Evolutionary conservation across 1,284 basidiomycete genomes (phyloP).

Genomic region (Hemileia vastatrix): DNA sequence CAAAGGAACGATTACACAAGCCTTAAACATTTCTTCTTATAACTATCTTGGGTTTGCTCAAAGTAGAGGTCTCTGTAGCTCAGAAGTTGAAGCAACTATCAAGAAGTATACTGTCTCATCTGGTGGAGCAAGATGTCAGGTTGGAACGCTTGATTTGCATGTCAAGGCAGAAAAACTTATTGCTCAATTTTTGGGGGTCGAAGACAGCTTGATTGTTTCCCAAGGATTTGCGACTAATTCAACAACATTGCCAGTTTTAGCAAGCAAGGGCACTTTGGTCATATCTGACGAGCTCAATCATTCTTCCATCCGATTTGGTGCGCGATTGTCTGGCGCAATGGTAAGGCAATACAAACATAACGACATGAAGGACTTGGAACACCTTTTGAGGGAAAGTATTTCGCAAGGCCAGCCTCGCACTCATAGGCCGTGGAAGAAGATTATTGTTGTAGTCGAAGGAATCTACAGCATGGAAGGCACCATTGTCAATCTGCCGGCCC

Average conservation of each 20-base stretch:
- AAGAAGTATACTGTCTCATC: slow-evolving; percentile 57
- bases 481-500: slow-evolving; percentile 68
- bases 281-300: slow-evolving; percentile 98
- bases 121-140: slow-evolving; percentile 69
- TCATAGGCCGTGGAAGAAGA: slow-evolving; percentile 98
- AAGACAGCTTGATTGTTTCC: slow-evolving; percentile 78
- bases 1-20: slow-evolving; percentile 72
- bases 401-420: slow-evolving; percentile 95
- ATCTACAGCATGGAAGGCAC: slow-evolving; percentile 98
- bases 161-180: slow-evolving; percentile 72
- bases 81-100: slow-evolving; percentile 62
- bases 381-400: slow-evolving; percentile 76
- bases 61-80: slow-evolving; percentile 81
- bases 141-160: slow-evolving; percentile 76
- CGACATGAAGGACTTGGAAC: slow-evolving; percentile 74
- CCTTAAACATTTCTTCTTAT: slow-evolving; percentile 94
- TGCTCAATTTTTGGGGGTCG: slow-evolving; percentile 76
- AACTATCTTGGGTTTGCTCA: slow-evolving; percentile 99
- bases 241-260: slow-evolving; percentile 83
- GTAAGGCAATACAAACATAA: slow-evolving; percentile 97
- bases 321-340: slow-evolving; percentile 75
- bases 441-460: slow-evolving; percentile 87
- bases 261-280: slow-evolving; percentile 81
- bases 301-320: slow-evolving; percentile 86
- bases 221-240: slow-evolving; percentile 99